phyloP scores from a whole-genome alignment of 371 early-diverging fungal genomes.

The Apophysomyces elegans region DNA sequence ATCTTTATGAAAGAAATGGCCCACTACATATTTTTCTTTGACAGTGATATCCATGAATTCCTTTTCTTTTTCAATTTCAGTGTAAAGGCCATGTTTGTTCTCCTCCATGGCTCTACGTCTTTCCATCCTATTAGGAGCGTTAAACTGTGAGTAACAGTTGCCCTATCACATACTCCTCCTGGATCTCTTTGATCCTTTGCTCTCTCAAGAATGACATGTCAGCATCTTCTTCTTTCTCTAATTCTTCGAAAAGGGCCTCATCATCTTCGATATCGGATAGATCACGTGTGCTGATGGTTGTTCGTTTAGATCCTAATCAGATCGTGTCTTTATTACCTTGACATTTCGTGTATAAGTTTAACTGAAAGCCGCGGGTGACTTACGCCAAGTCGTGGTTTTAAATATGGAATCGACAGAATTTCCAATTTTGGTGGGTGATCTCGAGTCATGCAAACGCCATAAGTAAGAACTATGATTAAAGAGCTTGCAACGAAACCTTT shows the following conservation, averaged over 20 bases:
- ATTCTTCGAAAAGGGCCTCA: slow-evolving; percentile 67
- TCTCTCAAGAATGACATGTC: slow-evolving; percentile 59
- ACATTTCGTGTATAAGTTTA: background rate
- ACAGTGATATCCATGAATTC: slow-evolving; percentile 87
- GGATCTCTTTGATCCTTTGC: slow-evolving; percentile 64
- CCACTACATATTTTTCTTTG: slow-evolving; percentile 71
- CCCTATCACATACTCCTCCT: slow-evolving; percentile 53
- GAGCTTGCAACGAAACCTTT: too few species aligned
- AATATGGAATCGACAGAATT: background rate
- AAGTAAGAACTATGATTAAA: too few species aligned
- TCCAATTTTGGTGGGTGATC: background rate
- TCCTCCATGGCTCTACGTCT: slow-evolving; percentile 67
- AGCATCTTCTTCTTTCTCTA: slow-evolving; percentile 68
- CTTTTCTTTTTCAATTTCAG: slow-evolving; percentile 82
- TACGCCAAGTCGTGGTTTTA: slow-evolving; percentile 3
- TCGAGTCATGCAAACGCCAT: too few species aligned
- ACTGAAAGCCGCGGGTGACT: slow-evolving; percentile 1
- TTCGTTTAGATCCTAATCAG: background rate
- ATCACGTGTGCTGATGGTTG: slow-evolving; percentile 8
- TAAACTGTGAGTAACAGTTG: background rate
- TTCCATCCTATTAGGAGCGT: slow-evolving; percentile 46
- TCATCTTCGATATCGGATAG: slow-evolving; percentile 51
- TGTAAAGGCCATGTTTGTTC: slow-evolving; percentile 80
- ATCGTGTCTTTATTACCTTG: background rate
- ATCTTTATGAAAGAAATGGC: slow-evolving; percentile 92